A percentile compares a stretch with the other conserved stretches of the same genome.
phyloP scores from a whole-genome alignment of 129 eudicot species.

The Tagetes patula region DNA sequence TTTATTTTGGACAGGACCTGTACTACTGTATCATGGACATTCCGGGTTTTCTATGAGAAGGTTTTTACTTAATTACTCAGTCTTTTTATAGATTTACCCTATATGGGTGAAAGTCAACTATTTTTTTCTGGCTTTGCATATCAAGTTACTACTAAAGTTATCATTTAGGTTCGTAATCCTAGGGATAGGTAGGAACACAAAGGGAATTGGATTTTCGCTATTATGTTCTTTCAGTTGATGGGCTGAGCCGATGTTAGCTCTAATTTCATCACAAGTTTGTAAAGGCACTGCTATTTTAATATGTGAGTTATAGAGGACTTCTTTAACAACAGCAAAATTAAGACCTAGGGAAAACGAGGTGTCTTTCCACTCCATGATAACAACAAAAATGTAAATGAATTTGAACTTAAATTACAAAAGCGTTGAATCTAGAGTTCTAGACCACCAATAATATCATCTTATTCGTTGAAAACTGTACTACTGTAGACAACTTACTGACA shows the following conservation, averaged over 20 bases:
- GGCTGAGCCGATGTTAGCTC: neutral
- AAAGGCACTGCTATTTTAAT: too few relatives aligned
- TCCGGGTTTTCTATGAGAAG: slow-evolving; percentile 92
- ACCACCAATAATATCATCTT: too few relatives aligned
- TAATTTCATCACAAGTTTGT: too few relatives aligned
- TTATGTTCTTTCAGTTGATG: neutral
- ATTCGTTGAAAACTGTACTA: too few relatives aligned
- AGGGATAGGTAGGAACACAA: neutral
- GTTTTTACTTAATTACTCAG: slow-evolving; percentile 31
- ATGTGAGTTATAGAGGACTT: too few relatives aligned
- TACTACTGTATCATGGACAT: slow-evolving; percentile 96
- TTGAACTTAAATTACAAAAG: too few relatives aligned
- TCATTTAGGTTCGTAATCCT: neutral
- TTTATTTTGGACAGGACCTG: slow-evolving; percentile 70
- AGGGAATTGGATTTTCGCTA: neutral
- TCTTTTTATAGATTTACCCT: slow-evolving; percentile 2
- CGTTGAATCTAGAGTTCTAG: too few relatives aligned
- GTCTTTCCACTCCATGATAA: too few relatives aligned
- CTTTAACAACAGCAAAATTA: too few relatives aligned
- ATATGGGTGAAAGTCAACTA: neutral
- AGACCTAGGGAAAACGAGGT: too few relatives aligned
- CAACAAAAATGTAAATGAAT: too few relatives aligned
- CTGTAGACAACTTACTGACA: too few relatives aligned
- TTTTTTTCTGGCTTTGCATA: neutral
- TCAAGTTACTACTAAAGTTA: neutral